Evolutionary conservation across 148 eudicot genomes (phyloP).

Genomic region (Fagopyrum tataricum): DNA sequence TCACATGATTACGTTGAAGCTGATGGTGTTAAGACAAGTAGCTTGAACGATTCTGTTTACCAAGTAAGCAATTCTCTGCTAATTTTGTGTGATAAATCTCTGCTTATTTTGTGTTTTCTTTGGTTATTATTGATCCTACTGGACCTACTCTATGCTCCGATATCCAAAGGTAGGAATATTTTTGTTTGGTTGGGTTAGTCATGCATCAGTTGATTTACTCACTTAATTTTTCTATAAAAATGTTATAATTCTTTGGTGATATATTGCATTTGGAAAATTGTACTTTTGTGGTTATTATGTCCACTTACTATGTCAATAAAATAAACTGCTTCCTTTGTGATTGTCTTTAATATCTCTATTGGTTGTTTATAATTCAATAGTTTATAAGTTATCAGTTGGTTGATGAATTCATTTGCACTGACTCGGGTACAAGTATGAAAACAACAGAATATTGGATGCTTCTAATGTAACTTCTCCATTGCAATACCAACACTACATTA

Average conservation of each 20-base stretch:
- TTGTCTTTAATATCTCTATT: neutral
- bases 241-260: neutral
- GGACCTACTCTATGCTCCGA: neutral
- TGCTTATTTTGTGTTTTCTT: neutral
- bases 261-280: neutral
- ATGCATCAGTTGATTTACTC: neutral
- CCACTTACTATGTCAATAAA: neutral
- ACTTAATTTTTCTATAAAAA: neutral
- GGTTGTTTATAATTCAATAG: neutral
- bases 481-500: conserved; percentile 79
- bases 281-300: neutral
- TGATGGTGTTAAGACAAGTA: conserved; percentile 31
- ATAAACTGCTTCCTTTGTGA: neutral
- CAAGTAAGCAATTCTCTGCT: neutral
- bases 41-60: neutral
- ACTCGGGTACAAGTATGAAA: conserved; percentile 86
- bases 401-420: conserved; percentile 12
- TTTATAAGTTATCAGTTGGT: neutral
- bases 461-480: conserved; percentile 79
- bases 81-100: neutral
- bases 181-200: neutral
- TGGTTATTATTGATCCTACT: neutral
- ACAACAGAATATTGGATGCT: conserved; percentile 71
- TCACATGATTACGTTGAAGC: conserved; percentile 44
- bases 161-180: neutral